Conservation (phyloP, 352 stramenopile genomes). For the Hyphochytrium catenoides region DNA sequence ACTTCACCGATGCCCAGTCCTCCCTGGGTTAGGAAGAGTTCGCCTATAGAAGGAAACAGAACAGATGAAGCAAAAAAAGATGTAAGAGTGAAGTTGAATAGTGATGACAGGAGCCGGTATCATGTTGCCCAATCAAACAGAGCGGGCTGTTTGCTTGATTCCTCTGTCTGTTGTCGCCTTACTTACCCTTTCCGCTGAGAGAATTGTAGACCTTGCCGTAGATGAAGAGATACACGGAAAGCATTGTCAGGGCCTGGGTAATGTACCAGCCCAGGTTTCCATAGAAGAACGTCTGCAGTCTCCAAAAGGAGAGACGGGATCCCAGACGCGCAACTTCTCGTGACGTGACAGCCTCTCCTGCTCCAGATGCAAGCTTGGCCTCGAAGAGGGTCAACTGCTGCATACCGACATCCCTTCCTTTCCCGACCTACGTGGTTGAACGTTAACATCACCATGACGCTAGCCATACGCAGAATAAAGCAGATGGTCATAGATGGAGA, state of each 20-base stretch:
- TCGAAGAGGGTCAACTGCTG: conserved; percentile 65
- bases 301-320: conserved; percentile 58
- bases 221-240: conserved; percentile 48
- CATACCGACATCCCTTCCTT: conserved; percentile 57
- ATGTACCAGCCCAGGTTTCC: conserved; percentile 68
- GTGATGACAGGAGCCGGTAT: too few relatives aligned
- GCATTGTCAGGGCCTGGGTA: conserved; percentile 40
- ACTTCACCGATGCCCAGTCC: conserved; percentile 41
- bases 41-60: too few relatives aligned
- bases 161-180: too few relatives aligned
- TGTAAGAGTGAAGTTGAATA: too few relatives aligned
- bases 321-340: conserved; percentile 55
- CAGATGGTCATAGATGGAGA: too few relatives aligned
- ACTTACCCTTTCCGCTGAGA: conserved; percentile 37
- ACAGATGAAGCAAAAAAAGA: too few relatives aligned
- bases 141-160: too few relatives aligned
- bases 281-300: conserved; percentile 67
- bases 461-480: too few relatives aligned
- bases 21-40: conserved; percentile 38
- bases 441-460: too few relatives aligned
- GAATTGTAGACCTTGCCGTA: conserved; percentile 62
- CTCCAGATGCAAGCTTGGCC: conserved; percentile 52
- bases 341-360: conserved; percentile 42
- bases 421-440: too few relatives aligned
- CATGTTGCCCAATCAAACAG: too few relatives aligned